A percentile compares a stretch with the other conserved stretches of the same genome.
These are phyloP conservation scores for Populus pruinosa DNA, from an alignment of 345 rosid species.

Conservation along the genomic window DNA sequence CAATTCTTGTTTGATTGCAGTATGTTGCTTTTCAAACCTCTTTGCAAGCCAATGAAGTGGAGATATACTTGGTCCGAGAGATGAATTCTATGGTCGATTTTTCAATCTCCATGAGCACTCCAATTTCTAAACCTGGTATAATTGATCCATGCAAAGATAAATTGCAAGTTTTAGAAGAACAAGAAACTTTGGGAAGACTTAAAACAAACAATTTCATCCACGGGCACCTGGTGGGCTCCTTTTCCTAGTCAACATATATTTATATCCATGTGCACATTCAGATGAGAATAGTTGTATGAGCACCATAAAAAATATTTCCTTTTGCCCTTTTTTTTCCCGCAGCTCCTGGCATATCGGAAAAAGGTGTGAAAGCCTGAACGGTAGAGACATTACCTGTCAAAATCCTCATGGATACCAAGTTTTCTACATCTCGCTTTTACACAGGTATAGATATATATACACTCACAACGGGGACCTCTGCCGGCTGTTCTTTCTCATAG, in stretches of 20 bases:
- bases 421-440: not conserved
- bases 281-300: not conserved
- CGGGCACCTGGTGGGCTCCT: conserved; percentile 41
- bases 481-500: not conserved
- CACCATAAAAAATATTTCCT: not conserved
- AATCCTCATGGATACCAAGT: conserved; percentile 5
- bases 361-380: conserved; percentile 9
- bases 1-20: conserved; percentile 33
- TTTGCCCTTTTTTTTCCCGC: conserved; percentile 6
- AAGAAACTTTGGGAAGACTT: conserved; percentile 41
- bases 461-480: conserved; percentile 2
- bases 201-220: conserved; percentile 16
- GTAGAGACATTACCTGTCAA: not conserved
- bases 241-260: not conserved
- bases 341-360: conserved; percentile 45
- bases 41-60: conserved; percentile 68
- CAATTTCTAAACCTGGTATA: not conserved
- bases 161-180: conserved; percentile 36
- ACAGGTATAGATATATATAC: conserved; percentile 4
- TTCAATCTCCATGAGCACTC: conserved; percentile 8
- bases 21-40: conserved; percentile 65
- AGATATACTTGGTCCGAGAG: conserved; percentile 50
- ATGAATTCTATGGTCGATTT: conserved; percentile 18
- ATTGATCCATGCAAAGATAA: conserved; percentile 32
- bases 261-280: not conserved